These are phyloP conservation scores for Xylariaceae sp. DNA, from an alignment of 2,329 filamentous ascomycete species.

Conservation along the genomic window DNA sequence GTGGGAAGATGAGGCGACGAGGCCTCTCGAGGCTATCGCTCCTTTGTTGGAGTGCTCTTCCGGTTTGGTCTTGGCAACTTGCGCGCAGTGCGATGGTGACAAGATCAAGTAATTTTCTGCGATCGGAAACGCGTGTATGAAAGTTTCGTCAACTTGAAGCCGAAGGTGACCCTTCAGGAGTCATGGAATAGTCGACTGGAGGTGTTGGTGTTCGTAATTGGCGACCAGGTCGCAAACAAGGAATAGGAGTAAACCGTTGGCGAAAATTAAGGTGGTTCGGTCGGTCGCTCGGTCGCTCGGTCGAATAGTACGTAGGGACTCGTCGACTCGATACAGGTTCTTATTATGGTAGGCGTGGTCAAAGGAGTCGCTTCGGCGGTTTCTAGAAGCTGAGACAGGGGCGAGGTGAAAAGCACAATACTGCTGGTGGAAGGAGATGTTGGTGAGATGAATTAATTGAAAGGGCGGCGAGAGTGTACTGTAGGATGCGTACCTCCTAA, in stretches of 20 bases:
- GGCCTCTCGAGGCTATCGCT: neutral
- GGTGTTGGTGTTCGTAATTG: neutral
- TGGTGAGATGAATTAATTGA: neutral
- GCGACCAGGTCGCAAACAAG: neutral
- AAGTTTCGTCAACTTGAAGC: too few species aligned
- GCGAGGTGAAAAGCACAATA: too few species aligned
- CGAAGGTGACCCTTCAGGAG: too few species aligned
- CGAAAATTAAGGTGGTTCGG: neutral
- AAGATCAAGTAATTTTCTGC: too few species aligned
- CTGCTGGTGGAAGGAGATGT: neutral
- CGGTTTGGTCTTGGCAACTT: neutral
- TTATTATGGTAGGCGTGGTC: too few species aligned
- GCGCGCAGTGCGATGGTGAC: neutral
- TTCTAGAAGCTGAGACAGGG: too few species aligned
- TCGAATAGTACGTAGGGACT: too few species aligned
- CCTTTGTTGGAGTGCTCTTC: neutral
- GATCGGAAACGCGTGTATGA: too few species aligned
- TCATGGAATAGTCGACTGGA: neutral
- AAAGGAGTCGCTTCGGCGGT: too few species aligned
- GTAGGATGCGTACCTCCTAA: too few species aligned
- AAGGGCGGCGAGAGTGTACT: neutral
- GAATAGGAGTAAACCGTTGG: neutral
- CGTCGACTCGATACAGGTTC: neutral
- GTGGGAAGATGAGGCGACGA: neutral
- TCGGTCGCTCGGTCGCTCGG: neutral